These are phyloP conservation scores for Candida maltosa DNA, from an alignment of 805 yeast species.

Conservation along the genomic window DNA sequence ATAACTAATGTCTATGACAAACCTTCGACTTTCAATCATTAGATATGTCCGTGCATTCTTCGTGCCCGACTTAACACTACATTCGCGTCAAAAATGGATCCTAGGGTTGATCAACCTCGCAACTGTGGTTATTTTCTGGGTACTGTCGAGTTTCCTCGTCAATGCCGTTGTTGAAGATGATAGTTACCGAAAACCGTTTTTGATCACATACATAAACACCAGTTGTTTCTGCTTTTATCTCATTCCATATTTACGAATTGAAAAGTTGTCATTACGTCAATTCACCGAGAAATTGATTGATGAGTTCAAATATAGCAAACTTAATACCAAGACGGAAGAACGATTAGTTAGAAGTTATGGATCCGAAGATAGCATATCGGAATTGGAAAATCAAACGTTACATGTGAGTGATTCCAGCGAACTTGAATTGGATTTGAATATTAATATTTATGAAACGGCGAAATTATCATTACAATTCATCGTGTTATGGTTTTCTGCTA, in stretches of 20 bases:
- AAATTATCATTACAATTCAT: conserved; percentile 77
- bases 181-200: conserved; percentile 81
- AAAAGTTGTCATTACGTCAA: conserved; percentile 17
- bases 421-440: conserved; percentile 11
- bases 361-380: conserved; percentile 17
- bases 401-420: conserved; percentile 6
- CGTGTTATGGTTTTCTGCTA: conserved; percentile 85
- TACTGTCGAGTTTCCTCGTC: conserved; percentile 79
- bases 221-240: conserved; percentile 78
- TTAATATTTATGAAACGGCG: conserved; percentile 62
- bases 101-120: conserved; percentile 71
- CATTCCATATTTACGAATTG: conserved; percentile 49
- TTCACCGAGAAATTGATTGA: conserved; percentile 19
- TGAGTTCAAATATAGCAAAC: conserved; percentile 18
- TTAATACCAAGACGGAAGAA: conserved; percentile 15
- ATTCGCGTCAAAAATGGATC: conserved; percentile 55
- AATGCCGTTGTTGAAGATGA: conserved; percentile 70
- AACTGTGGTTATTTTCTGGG: conserved; percentile 86
- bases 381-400: conserved; percentile 6
- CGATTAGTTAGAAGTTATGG: conserved; percentile 21
- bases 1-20: conserved; percentile 3
- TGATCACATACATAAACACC: conserved; percentile 89
- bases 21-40: conserved; percentile 5
- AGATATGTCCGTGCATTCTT: conserved; percentile 16
- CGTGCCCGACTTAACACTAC: conserved; percentile 19